phyloP scores from a whole-genome alignment of 805 yeast species.

The Schwanniomyces vanrijiae region DNA sequence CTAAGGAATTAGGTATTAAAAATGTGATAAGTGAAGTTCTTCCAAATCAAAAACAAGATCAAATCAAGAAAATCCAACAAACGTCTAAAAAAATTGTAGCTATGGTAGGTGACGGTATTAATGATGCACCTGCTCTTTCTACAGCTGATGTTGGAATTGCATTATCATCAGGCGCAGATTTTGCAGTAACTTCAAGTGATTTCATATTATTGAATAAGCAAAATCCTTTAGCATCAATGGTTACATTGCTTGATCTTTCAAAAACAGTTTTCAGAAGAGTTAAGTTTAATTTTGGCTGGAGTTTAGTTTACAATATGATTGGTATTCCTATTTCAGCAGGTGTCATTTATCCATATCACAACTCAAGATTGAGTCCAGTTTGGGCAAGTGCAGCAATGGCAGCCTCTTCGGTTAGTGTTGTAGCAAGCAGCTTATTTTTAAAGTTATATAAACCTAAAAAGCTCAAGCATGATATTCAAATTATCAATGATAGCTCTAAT shows the following conservation, averaged over 20 bases:
- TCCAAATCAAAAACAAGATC: slow-evolving; percentile 70
- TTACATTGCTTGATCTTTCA: slow-evolving; percentile 55
- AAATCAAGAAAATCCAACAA: slow-evolving; percentile 54
- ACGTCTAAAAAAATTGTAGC: slow-evolving; percentile 46
- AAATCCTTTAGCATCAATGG: slow-evolving; percentile 50
- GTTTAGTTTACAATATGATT: slow-evolving; percentile 53
- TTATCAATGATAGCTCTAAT: not conserved
- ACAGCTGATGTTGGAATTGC: slow-evolving; percentile 79
- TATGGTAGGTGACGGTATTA: slow-evolving; percentile 98
- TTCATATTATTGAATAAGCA: slow-evolving; percentile 62
- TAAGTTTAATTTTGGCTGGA: slow-evolving; percentile 60
- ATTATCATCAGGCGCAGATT: slow-evolving; percentile 71
- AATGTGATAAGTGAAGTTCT: slow-evolving; percentile 68
- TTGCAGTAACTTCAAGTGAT: slow-evolving; percentile 73
- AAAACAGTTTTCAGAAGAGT: slow-evolving; percentile 52
- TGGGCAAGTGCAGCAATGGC: slow-evolving; percentile 75
- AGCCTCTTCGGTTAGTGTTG: slow-evolving; percentile 56
- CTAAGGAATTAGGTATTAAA: slow-evolving; percentile 56
- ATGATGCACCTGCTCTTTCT: slow-evolving; percentile 82
- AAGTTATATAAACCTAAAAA: slow-evolving; percentile 42
- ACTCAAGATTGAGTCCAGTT: slow-evolving; percentile 57
- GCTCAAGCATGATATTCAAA: not conserved
- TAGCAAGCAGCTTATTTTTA: slow-evolving; percentile 54
- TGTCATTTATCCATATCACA: slow-evolving; percentile 54
- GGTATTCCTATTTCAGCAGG: slow-evolving; percentile 71